Evolutionary conservation across 305 asterid species (phyloP).

Genomic region (Fraxinus platypoda): DNA sequence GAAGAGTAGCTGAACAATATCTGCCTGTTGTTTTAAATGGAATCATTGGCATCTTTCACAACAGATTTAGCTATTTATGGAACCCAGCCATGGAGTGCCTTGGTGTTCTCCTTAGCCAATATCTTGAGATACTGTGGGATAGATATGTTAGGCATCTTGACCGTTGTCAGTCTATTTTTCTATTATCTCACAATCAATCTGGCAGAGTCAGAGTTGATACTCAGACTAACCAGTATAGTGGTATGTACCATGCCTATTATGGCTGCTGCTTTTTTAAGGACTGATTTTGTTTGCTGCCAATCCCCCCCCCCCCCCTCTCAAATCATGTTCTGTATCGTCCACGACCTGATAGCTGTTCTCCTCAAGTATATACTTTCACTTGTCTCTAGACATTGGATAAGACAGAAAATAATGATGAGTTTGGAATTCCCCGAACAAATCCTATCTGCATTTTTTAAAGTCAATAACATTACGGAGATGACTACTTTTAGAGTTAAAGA

Average conservation of each 20-base stretch:
- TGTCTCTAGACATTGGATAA: background rate
- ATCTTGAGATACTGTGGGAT: slow-evolving; percentile 61
- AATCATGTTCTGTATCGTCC: background rate
- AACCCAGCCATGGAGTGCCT: slow-evolving; percentile 81
- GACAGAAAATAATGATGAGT: background rate
- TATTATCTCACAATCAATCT: slow-evolving; percentile 43
- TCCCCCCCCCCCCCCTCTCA: background rate
- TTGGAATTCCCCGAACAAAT: background rate
- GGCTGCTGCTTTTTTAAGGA: slow-evolving; percentile 10
- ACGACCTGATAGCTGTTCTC: background rate
- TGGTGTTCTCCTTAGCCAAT: slow-evolving; percentile 53
- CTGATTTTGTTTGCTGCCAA: slow-evolving; percentile 6
- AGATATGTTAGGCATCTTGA: slow-evolving; percentile 58
- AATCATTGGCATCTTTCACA: slow-evolving; percentile 75
- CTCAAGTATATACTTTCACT: slow-evolving; percentile 7
- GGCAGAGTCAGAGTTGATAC: slow-evolving; percentile 30
- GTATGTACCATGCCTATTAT: slow-evolving; percentile 36
- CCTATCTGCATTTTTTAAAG: background rate
- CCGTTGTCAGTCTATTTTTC: slow-evolving; percentile 51
- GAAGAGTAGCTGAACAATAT: slow-evolving; percentile 57
- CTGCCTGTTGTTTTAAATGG: slow-evolving; percentile 62
- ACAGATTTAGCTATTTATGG: slow-evolving; percentile 69
- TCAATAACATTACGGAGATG: background rate
- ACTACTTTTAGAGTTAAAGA: slow-evolving; percentile 16
- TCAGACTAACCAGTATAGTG: slow-evolving; percentile 35